Evolutionary conservation across 2,329 filamentous ascomycete species (phyloP), one percentile per base, ranked within the genome.

Genomic region (Trichoderma citrinoviride): DNA sequence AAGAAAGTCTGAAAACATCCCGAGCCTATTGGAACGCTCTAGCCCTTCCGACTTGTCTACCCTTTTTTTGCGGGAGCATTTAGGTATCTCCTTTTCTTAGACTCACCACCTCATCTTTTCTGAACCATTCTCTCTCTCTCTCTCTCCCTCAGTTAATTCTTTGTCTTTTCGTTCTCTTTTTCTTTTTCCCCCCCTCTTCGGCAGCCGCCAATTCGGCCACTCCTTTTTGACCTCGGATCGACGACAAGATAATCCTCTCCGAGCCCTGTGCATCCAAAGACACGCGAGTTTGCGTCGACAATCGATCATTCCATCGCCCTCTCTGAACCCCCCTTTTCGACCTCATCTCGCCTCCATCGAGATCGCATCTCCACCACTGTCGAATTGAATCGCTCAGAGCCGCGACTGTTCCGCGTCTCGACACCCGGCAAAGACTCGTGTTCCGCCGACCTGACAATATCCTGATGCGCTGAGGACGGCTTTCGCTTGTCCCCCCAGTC

Each of bases 211-310:
- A 43, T n/a, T 55, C 23, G 50, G 44, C 43, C 53, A 49, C 27
- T 64, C 50, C 41, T 56, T 57, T 56, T 57, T 49, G 7, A 33
- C 14, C 43, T 44, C 41, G 17, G n/a, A 41, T 41, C 40, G 40
- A 46, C 55, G 50, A 61, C 19, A 61, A n/a, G 56, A 61, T 61
- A 58, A 46, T 64, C 61, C 53, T 44, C 53, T 58, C 61, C 61
- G 61, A 64, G 58, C 43, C 61, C 40, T 43, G 49, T 47, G 23
- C 65, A 60, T 66, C 61, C 61, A 44, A 25, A 54, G 40, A 60
- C 65, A 58, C 65, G 61, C 65, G 61, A 64, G 50, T 61, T 52
- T 58, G 17, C 64, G 29, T 29, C 61, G 12, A 10, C 47, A 43
- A 66, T 27, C 52, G 14, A 47, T 41, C 65, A 40, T 61, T 49